A percentile compares a stretch with the other conserved stretches of the same genome.
These are phyloP conservation scores for Pseudogymnoascus sp. DNA, from an alignment of 2,329 filamentous ascomycete species.

Conservation along the genomic window DNA sequence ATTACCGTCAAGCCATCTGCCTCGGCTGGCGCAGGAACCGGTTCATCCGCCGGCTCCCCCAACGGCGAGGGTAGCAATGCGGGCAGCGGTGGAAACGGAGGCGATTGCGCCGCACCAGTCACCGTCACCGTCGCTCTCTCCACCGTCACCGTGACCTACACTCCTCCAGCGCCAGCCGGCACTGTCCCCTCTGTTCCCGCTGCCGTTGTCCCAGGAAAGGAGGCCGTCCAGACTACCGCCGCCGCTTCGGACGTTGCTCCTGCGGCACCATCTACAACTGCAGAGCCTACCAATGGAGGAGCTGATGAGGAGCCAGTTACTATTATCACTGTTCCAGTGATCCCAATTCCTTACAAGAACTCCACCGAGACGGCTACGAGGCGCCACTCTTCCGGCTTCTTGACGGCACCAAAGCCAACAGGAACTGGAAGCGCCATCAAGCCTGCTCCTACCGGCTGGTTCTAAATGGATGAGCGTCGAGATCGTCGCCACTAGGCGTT, in stretches of 20 bases:
- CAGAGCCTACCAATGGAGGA: background rate
- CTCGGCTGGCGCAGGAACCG: background rate
- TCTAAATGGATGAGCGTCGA: background rate
- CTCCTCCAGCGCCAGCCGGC: background rate
- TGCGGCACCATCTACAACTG: background rate
- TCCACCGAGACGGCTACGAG: background rate
- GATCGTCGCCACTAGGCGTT: background rate
- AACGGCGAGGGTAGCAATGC: background rate
- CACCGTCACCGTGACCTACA: conserved; percentile 6
- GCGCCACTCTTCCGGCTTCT: background rate
- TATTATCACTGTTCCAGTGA: background rate
- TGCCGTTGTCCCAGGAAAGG: background rate
- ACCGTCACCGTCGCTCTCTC: conserved; percentile 8
- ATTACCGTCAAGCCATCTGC: background rate
- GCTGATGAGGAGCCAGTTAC: background rate
- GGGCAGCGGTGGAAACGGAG: background rate
- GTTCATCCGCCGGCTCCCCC: background rate
- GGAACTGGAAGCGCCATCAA: background rate
- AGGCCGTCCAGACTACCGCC: background rate
- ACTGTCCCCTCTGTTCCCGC: background rate
- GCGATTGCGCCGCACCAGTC: background rate
- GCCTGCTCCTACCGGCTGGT: background rate
- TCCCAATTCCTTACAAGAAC: conserved; percentile 5
- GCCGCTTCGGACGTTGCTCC: background rate
- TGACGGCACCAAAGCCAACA: background rate